phyloP scores from a whole-genome alignment of 1,284 basidiomycete genomes.

The Lentinula novae-zelandiae region DNA sequence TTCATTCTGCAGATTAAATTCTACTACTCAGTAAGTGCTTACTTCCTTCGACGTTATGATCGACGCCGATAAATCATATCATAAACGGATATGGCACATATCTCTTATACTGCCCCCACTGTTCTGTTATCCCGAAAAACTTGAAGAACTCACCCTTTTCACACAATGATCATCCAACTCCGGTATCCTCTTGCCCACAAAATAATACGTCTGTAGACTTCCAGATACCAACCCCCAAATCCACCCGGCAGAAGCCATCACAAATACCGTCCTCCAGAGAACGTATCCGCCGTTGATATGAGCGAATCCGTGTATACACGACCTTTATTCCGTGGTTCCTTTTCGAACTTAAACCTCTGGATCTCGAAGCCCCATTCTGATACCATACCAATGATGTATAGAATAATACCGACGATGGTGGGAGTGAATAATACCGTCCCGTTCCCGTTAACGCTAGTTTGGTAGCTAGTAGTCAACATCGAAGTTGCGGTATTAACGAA shows the following conservation, averaged over 20 bases:
- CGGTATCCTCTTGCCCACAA: conserved; percentile 10
- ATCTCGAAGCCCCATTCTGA: conserved; percentile 19
- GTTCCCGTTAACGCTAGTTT: background rate
- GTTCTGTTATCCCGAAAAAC: no score
- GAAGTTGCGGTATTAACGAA: conserved; percentile 7
- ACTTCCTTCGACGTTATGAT: no score
- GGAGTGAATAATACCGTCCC: background rate
- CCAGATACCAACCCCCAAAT: background rate
- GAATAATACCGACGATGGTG: conserved; percentile 6
- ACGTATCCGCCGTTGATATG: conserved; percentile 22
- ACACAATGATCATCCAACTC: conserved; percentile 12
- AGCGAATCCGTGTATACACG: conserved; percentile 17
- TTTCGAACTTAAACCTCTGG: conserved; percentile 20
- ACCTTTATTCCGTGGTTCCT: conserved; percentile 19
- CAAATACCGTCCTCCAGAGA: conserved; percentile 20
- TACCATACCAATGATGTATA: conserved; percentile 17
- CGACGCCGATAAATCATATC: no score
- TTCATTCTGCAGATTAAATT: no score
- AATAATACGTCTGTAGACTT: background rate
- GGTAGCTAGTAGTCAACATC: background rate
- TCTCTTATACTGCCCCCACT: no score
- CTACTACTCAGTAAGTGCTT: no score
- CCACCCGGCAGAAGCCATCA: conserved; percentile 14
- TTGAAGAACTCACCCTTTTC: background rate
- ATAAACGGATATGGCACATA: no score